These are phyloP conservation scores for Sequoiadendron giganteum DNA, from an alignment of 75 land plant species.

Conservation along the genomic window DNA sequence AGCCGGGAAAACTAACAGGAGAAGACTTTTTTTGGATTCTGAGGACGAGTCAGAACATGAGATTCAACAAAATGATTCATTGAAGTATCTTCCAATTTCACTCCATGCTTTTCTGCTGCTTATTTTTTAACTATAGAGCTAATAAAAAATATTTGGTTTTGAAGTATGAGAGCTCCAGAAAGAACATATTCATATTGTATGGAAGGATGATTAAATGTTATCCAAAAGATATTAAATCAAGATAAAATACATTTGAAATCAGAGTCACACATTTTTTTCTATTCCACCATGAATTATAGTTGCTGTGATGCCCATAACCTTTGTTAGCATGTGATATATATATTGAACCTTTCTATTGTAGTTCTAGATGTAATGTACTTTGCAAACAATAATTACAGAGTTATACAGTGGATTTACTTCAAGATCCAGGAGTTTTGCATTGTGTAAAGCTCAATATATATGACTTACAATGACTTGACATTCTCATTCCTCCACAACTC, in stretches of 20 bases:
- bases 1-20: conserved; percentile 1
- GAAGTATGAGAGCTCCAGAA: not conserved
- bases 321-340: not conserved
- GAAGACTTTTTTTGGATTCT: conserved; percentile 8
- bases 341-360: not conserved
- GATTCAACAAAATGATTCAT: not conserved
- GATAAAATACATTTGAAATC: not conserved
- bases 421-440: not conserved
- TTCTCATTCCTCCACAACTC: not conserved
- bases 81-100: not conserved
- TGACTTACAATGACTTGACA: not conserved
- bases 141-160: not conserved
- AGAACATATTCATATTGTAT: not conserved
- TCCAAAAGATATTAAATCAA: not conserved
- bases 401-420: not conserved
- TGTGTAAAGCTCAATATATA: not conserved
- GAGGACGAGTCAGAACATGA: conserved; percentile 13
- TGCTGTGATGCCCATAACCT: not conserved
- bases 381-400: not conserved
- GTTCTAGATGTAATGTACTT: not conserved
- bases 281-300: not conserved
- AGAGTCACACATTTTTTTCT: not conserved
- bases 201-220: not conserved
- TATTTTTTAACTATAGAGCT: not conserved
- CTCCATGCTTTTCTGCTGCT: not conserved